Evolutionary conservation across 192 early-diverging fungal genomes (phyloP).

Genomic region (Fimicolochytrium jonesii): DNA sequence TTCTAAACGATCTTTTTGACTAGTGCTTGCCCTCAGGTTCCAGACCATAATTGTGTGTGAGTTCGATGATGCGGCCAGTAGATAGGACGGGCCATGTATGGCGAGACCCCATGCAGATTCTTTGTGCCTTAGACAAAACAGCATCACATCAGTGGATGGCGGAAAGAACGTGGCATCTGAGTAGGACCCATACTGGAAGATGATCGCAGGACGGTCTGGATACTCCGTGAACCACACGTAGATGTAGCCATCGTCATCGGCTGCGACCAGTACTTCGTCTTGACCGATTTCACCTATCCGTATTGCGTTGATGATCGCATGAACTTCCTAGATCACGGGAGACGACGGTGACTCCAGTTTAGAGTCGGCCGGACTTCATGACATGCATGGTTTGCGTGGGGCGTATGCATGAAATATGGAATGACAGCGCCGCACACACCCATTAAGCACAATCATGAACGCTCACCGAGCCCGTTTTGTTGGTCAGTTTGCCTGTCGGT

Average conservation of each 20-base stretch:
- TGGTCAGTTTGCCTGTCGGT: neutral
- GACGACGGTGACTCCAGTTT: too few relatives aligned
- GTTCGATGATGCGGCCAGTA: slow-evolving; percentile 23
- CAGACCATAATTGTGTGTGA: slow-evolving; percentile 27
- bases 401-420: neutral
- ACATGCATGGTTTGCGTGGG: too few relatives aligned
- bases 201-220: slow-evolving; percentile 13
- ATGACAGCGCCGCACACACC: neutral
- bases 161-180: too few relatives aligned
- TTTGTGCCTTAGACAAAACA: too few relatives aligned
- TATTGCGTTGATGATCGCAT: slow-evolving; percentile 25
- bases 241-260: slow-evolving; percentile 14
- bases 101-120: slow-evolving; percentile 28
- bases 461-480: neutral
- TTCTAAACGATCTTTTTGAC: too few relatives aligned
- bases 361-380: neutral
- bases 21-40: too few relatives aligned
- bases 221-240: slow-evolving; percentile 14
- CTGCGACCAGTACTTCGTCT: slow-evolving; percentile 22
- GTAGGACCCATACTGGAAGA: slow-evolving; percentile 3
- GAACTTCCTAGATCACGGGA: too few relatives aligned
- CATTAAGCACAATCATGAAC: neutral
- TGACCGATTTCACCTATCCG: slow-evolving; percentile 8
- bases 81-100: slow-evolving; percentile 8
- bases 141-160: too few relatives aligned